Evolutionary conservation across 495 filamentous ascomycete genomes (phyloP).

Genomic region (Lindgomyces ingoldianus): DNA sequence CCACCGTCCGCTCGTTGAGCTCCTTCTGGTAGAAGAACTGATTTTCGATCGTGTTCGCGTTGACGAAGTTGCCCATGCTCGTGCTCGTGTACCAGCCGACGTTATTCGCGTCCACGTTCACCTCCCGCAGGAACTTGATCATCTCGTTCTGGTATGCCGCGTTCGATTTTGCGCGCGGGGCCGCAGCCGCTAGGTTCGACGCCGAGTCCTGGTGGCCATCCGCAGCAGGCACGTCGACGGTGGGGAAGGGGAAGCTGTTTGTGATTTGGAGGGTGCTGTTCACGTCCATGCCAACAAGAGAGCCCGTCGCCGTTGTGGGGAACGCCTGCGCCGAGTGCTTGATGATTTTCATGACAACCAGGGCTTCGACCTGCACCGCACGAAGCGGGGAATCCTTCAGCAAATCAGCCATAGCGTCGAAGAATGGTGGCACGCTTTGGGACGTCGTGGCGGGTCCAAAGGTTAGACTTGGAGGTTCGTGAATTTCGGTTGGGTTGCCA

Average conservation of each 20-base stretch:
- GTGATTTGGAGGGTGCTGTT: constrained; percentile 84
- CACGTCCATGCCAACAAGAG: constrained; percentile 89
- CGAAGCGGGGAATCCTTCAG: constrained; percentile 31
- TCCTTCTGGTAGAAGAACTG: constrained; percentile 96
- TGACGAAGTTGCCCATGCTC: constrained; percentile 98
- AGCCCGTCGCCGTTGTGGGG: constrained; percentile 86
- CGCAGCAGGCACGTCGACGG: constrained; percentile 67
- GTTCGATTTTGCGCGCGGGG: constrained; percentile 89
- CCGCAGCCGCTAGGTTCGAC: constrained; percentile 77
- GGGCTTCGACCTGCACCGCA: constrained; percentile 74
- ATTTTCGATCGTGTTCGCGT: constrained; percentile 93
- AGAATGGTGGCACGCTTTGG: background rate
- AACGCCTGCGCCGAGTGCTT: constrained; percentile 86
- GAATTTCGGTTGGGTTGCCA: constrained; percentile 2
- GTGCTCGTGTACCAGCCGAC: constrained; percentile 98
- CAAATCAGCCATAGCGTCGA: constrained; percentile 32
- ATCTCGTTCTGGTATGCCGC: constrained; percentile 90
- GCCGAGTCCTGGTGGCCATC: constrained; percentile 75
- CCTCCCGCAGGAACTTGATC: constrained; percentile 93
- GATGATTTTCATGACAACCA: constrained; percentile 97
- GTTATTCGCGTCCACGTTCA: constrained; percentile 97
- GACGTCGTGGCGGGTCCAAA: background rate
- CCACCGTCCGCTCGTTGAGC: constrained; percentile 88
- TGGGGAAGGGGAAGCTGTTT: constrained; percentile 92
- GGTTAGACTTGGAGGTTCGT: background rate